Evolutionary conservation across 257 asterid genomes (phyloP), one percentile per base, ranked within the genome.

Genomic region (Verbena officinalis): DNA sequence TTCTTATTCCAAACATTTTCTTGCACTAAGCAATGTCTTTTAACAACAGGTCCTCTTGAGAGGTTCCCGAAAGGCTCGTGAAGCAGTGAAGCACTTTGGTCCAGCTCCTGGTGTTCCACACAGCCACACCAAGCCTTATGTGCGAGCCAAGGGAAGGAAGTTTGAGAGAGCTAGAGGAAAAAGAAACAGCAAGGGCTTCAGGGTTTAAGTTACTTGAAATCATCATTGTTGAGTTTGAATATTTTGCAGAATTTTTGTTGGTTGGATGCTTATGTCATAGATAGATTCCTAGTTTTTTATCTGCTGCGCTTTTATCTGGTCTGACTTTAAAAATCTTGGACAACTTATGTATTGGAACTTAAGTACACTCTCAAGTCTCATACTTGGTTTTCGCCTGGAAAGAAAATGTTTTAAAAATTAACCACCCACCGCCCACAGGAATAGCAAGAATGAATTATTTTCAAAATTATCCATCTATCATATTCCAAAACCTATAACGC

Each of bases 31-130:
- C n/a, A 13, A 9, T 39, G 55, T 7, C 40, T 9, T 22, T 21
- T n/a, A n/a, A n/a, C 45, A 19, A 30, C 84, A 92, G 98, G 88
- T 92, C 7, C 95, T 92, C 22, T 79, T 92, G 59, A 84, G 98
- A 68, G 97, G 98, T 10, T 82, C 97, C 0, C 68, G 86, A 57
- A 92, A 89, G 65, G 80, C 98, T n/a, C 95, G 98, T 38, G 98
- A 92, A 77, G 97, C 97, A 31, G 97, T 89, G 69, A 92, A 75
- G 77, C 98, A 92, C 83, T 92, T 92, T 68, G 98, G 98, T n/a
- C 92, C 95, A 16, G 98, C 98, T 42, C 98, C 98, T 20, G 98
- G 98, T 75, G 98, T 92, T 15, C 98, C 98, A 1, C 96, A 86
- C 85, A 92, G 98, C 73, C 97, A 89, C 77, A 83, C 97, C 70